Conservation (phyloP, 305 asterid genomes). For the Solanum aculeatissimum region DNA sequence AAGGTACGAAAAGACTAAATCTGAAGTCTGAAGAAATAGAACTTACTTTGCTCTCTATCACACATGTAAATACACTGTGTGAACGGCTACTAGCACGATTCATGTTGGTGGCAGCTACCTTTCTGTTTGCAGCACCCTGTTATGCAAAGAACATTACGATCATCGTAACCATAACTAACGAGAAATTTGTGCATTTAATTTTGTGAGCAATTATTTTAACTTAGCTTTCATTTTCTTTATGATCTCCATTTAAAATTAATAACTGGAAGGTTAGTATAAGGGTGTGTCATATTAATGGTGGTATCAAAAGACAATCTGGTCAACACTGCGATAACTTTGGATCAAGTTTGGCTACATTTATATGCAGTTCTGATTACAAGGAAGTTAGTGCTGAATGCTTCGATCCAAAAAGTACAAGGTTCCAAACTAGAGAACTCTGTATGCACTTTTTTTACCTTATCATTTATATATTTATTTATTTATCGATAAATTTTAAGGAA, state of each 20-base stretch:
- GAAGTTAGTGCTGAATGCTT: not conserved
- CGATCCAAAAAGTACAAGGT: not conserved
- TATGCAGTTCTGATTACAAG: not conserved
- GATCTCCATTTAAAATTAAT: not conserved
- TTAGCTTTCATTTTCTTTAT: not conserved
- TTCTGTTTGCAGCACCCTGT: constrained; percentile 94
- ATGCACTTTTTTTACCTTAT: not conserved
- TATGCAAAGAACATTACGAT: not conserved
- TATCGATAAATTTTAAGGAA: not conserved
- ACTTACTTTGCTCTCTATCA: constrained; percentile 83
- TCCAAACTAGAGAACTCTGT: not conserved
- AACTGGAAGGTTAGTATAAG: not conserved
- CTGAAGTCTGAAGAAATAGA: not conserved
- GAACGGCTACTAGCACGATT: constrained; percentile 98
- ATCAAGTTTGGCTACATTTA: not conserved
- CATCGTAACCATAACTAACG: not conserved
- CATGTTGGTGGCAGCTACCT: constrained; percentile 98
- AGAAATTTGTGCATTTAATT: not conserved
- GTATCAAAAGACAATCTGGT: not conserved
- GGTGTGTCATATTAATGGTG: not conserved
- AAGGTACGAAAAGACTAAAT: not conserved
- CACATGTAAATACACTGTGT: constrained; percentile 93
- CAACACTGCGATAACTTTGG: not conserved
- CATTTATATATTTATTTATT: not conserved
- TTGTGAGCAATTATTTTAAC: not conserved